Evolutionary conservation across 2,329 filamentous ascomycete genomes (phyloP).

Genomic region (Aspergillus sp.): DNA sequence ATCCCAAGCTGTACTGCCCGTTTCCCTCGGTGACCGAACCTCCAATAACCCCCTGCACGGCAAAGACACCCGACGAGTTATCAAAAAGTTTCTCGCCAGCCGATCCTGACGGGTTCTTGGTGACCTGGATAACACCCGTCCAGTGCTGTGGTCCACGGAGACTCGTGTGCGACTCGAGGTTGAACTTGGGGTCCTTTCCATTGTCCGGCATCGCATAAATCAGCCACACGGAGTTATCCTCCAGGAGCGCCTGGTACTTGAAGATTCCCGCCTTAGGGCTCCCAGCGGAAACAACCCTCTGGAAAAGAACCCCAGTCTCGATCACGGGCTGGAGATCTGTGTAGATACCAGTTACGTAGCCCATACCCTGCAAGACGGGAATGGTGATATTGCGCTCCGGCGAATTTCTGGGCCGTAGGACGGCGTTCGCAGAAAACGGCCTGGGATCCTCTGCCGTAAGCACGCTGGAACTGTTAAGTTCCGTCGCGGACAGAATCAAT

Average conservation of each 20-base stretch:
- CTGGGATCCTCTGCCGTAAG: constrained; percentile 47
- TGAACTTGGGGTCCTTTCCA: constrained; percentile 57
- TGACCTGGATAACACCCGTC: constrained; percentile 70
- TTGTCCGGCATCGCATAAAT: constrained; percentile 61
- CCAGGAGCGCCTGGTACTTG: constrained; percentile 68
- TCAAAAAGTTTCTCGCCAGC: constrained; percentile 65
- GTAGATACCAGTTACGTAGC: constrained; percentile 73
- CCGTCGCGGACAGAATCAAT: constrained; percentile 67
- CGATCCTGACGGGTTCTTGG: constrained; percentile 58
- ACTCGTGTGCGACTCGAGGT: constrained; percentile 56
- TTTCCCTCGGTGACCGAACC: constrained; percentile 49
- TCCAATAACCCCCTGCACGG: constrained; percentile 54
- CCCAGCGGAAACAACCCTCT: constrained; percentile 49
- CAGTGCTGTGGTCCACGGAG: constrained; percentile 61
- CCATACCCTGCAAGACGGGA: constrained; percentile 82
- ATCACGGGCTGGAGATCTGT: constrained; percentile 61
- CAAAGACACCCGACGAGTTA: constrained; percentile 64
- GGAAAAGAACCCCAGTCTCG: constrained; percentile 67
- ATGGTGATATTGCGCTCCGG: constrained; percentile 60
- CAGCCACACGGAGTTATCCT: constrained; percentile 68
- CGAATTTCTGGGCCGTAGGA: constrained; percentile 50
- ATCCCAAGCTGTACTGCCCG: constrained; percentile 67
- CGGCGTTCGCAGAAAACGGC: constrained; percentile 57
- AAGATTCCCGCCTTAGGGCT: constrained; percentile 55
- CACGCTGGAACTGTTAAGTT: constrained; percentile 56